A percentile compares a stretch with the other conserved stretches of the same genome.
These are phyloP conservation scores for Debaryomyces coudertii DNA, from an alignment of 1,139 yeast genomes.

Conservation along the genomic window DNA sequence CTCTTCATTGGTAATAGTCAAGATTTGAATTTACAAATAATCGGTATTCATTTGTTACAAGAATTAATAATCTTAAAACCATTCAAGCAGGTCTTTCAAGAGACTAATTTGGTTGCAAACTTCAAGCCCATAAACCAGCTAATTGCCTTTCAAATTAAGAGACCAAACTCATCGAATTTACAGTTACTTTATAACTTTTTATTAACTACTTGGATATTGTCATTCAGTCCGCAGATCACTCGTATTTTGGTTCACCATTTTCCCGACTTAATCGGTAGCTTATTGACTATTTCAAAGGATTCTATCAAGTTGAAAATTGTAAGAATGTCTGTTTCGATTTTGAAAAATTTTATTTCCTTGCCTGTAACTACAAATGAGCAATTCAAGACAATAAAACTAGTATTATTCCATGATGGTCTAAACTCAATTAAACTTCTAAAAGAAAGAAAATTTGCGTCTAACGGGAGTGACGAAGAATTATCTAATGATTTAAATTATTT, in stretches of 20 bases:
- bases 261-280: constrained; percentile 60
- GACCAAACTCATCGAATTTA: constrained; percentile 60
- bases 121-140: constrained; percentile 56
- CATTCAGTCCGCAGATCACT: constrained; percentile 67
- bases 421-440: constrained; percentile 67
- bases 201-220: constrained; percentile 80
- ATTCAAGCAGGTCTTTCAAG: constrained; percentile 64
- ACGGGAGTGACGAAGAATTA: constrained; percentile 79
- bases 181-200: constrained; percentile 85
- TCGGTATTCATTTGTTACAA: constrained; percentile 69
- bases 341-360: constrained; percentile 59
- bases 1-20: constrained; percentile 48
- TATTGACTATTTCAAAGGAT: constrained; percentile 57
- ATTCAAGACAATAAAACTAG: constrained; percentile 63
- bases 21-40: constrained; percentile 58
- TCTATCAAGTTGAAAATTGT: constrained; percentile 92
- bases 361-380: constrained; percentile 33
- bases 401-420: constrained; percentile 78
- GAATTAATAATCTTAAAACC: constrained; percentile 60
- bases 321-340: constrained; percentile 74
- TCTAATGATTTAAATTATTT: constrained; percentile 68
- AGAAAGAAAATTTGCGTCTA: constrained; percentile 83
- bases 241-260: constrained; percentile 56
- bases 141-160: constrained; percentile 36
- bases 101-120: constrained; percentile 47